Evolutionary conservation across 2,329 filamentous ascomycete species (phyloP).

Genomic region (Paradendryphiella salina): DNA sequence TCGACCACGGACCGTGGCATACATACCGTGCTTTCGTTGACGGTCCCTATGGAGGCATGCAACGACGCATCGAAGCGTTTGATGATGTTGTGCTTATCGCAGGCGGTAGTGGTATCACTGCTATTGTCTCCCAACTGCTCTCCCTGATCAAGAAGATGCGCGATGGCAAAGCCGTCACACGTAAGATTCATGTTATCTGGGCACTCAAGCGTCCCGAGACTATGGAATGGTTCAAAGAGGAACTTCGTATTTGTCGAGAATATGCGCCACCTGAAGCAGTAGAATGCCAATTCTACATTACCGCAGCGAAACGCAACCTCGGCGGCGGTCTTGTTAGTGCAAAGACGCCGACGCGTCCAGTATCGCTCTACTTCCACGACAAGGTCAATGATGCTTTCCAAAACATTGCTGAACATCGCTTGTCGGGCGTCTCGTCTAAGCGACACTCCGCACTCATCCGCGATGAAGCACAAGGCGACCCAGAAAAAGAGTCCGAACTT

Average conservation of each 20-base stretch:
- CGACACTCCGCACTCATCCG: conserved; percentile 82
- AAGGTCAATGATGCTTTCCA: conserved; percentile 86
- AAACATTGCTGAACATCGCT: conserved; percentile 75
- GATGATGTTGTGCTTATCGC: conserved; percentile 92
- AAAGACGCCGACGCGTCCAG: conserved; percentile 57
- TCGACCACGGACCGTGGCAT: conserved; percentile 85
- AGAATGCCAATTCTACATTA: conserved; percentile 94
- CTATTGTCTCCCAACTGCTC: conserved; percentile 85
- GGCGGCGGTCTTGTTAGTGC: conserved; percentile 57
- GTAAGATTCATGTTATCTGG: conserved; percentile 91
- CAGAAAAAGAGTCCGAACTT: conserved; percentile 76
- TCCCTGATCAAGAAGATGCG: conserved; percentile 97
- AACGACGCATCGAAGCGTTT: conserved; percentile 84
- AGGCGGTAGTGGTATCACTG: conserved; percentile 92
- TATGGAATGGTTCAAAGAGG: conserved; percentile 97
- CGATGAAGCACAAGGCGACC: conserved; percentile 77
- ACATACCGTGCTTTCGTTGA: conserved; percentile 92
- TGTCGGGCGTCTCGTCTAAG: conserved; percentile 50
- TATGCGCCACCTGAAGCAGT: conserved; percentile 85
- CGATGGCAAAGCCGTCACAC: conserved; percentile 90
- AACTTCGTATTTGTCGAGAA: conserved; percentile 87
- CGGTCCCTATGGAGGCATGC: conserved; percentile 94
- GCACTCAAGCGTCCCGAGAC: conserved; percentile 86
- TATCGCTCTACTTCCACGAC: conserved; percentile 79
- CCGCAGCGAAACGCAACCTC: conserved; percentile 65